Evolutionary conservation across 1,284 basidiomycete species (phyloP).

Genomic region (Malassezia equina): DNA sequence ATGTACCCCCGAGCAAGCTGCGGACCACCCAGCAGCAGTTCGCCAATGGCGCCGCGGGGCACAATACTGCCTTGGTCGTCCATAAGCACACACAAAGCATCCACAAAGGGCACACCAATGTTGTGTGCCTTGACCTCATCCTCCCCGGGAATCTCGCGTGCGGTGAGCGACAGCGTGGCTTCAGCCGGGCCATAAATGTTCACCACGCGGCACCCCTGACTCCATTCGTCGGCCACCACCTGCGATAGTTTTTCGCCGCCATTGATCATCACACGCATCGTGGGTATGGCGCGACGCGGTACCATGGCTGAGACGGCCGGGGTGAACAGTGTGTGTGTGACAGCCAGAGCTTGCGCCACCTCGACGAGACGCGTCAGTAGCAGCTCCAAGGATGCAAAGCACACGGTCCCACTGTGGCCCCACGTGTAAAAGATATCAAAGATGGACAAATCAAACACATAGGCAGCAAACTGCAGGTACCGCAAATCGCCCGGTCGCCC

Average conservation of each 20-base stretch:
- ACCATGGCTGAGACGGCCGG: constrained; percentile 49
- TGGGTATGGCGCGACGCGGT: constrained; percentile 34
- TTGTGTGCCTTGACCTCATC: constrained; percentile 48
- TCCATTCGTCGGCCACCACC: constrained; percentile 49
- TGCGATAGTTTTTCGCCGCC: constrained; percentile 49
- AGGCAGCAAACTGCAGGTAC: constrained; percentile 47
- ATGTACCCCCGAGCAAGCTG: constrained; percentile 43
- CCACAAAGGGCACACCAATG: constrained; percentile 46
- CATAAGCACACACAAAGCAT: constrained; percentile 41
- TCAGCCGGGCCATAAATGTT: constrained; percentile 48
- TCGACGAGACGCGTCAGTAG: constrained; percentile 34
- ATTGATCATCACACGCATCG: constrained; percentile 47
- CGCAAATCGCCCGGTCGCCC: constrained; percentile 25
- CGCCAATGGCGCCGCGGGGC: constrained; percentile 48
- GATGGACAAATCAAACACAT: constrained; percentile 47
- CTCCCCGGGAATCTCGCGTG: constrained; percentile 32
- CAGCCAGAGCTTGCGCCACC: constrained; percentile 32
- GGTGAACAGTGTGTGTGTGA: constrained; percentile 45
- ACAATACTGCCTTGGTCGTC: constrained; percentile 36
- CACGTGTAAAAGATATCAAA: constrained; percentile 47
- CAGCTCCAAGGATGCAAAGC: constrained; percentile 32
- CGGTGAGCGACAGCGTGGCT: constrained; percentile 44
- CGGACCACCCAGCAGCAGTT: constrained; percentile 43
- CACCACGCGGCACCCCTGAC: constrained; percentile 40
- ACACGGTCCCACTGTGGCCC: constrained; percentile 43